Evolutionary conservation across 352 stramenopile species (phyloP), one percentile per base, ranked within the genome.

Genomic region (Globisporangium perplexum): DNA sequence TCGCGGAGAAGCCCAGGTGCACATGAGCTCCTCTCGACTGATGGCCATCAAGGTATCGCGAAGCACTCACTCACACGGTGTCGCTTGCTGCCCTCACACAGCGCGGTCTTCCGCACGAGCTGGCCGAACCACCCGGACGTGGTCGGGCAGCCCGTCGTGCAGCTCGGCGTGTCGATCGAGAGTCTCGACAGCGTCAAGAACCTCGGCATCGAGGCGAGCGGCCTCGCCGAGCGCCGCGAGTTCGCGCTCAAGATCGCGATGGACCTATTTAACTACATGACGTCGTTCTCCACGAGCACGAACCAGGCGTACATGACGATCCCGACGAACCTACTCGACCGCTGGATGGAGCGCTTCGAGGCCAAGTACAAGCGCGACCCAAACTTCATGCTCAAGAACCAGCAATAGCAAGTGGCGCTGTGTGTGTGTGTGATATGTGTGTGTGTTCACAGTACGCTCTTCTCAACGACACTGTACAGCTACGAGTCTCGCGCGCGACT

Each of bases 241-340:
- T 92, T 96, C 41, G 90, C 88, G 22, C 84, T 94, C 58, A 96
- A 96, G 65, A 96, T 97, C 66, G 90, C 88, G 5, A 69, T 88
- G 58, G 88, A 97, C 64, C 64, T 97, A 64, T 97, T 95, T 69
- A 93, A 94, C 62, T 97, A 88, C 65, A 92, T 97, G 75, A 83
- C 76, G 62, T 93, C 77, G 51, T 97, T 96, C 69, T 87, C 78
- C 2, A 85, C 65, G 35, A 83, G 71, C 62, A 85, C 77, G 54
- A 76, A 62, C 50, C 77, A 79, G 28, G 74, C 73, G 26, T 84
- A 84, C 60, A 95, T 97, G 83, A 76, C 85, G 1, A 90, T 97
- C 26, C 90, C 90, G 11, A 92, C 77, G 4, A 96, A 96, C 68
- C 66, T 97, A 39, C 86, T 97, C 65, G 90, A 97, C 62, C 76